A percentile compares a stretch with the other conserved stretches of the same genome.
Conservation (phyloP, 2,329 filamentous ascomycete species). For the Fusarium newnesense region DNA sequence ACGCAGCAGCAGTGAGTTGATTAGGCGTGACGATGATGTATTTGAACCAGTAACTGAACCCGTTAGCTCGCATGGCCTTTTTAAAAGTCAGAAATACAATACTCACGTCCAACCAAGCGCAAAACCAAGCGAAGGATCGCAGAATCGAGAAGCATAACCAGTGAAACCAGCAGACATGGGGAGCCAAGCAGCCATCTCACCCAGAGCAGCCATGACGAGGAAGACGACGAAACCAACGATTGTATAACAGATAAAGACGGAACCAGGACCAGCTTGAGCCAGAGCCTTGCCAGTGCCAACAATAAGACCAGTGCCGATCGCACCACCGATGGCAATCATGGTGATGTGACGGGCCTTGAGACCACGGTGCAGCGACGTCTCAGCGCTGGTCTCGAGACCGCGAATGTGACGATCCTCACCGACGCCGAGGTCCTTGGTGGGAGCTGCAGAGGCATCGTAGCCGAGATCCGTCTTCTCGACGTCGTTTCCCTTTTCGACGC, state of each 20-base stretch:
- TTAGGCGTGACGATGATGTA: slow-evolving; percentile 90
- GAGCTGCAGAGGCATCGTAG: slow-evolving; percentile 29
- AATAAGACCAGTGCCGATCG: slow-evolving; percentile 79
- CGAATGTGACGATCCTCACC: slow-evolving; percentile 53
- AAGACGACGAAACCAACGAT: slow-evolving; percentile 79
- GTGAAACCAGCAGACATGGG: slow-evolving; percentile 83
- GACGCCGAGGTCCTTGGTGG: slow-evolving; percentile 18
- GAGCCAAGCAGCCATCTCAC: slow-evolving; percentile 87
- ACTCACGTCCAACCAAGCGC: slow-evolving; percentile 77
- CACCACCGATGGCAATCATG: slow-evolving; percentile 77
- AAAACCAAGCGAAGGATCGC: slow-evolving; percentile 83
- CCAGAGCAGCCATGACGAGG: slow-evolving; percentile 82
- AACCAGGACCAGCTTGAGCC: slow-evolving; percentile 67
- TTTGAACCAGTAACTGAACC: slow-evolving; percentile 70
- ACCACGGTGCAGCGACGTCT: slow-evolving; percentile 62
- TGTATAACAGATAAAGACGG: slow-evolving; percentile 77
- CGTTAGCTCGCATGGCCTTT: slow-evolving; percentile 15
- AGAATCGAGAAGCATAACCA: slow-evolving; percentile 82
- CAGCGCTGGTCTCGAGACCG: slow-evolving; percentile 60
- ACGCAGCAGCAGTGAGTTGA: slow-evolving; percentile 81
- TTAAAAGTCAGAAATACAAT: neutral
- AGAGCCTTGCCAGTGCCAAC: slow-evolving; percentile 72
- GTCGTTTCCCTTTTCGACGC: slow-evolving; percentile 30
- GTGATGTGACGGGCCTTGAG: slow-evolving; percentile 66
- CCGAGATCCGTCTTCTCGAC: slow-evolving; percentile 41